Evolutionary conservation across 306 rosid genomes (phyloP), one percentile per base, ranked within the genome.

Genomic region (Acmispon strigosus): DNA sequence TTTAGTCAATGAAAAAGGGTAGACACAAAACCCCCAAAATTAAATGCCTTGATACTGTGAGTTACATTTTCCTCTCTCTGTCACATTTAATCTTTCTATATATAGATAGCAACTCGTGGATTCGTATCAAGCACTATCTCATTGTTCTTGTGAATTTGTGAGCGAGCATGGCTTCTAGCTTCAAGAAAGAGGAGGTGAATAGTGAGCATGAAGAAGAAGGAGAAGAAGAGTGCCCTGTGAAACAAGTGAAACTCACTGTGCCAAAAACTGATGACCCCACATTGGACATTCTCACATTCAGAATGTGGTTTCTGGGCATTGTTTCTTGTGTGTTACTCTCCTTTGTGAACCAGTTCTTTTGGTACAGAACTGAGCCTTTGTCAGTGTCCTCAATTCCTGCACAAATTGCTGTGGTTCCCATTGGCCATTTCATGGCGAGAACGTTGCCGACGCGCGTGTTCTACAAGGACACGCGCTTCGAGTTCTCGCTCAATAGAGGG

Each of bases 351-450:
- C 98, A 92, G 65, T 92, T 92, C 85, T 90, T 90, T n/a, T 92
- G 96, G 96, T 92, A 92, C 73, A 83, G 98, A 51, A 79, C 83
- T 7, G 81, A 88, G 77, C 98, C 98, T 12, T 48, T 92, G 81
- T 24, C n/a, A 4, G 62, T 90, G 14, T 27, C 84, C 13, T 81
- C 98, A 0, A 82, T 90, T 39, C 78, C 92, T 43, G 96, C 91
- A 6, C 98, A 90, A 78, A 92, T 92, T 76, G 98, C 96, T 34
- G 96, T 92, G 20, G 96, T 92, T 60, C 98, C 98, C 0, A 41
- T 92, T 3, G 98, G 96, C 4, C 96, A 86, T 56, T 78, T 90
- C 43, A 84, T 90, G 96, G 98, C 96, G 1, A 81, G 72, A 76
- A 56, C 79, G 0, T 72, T 92, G 62, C 96, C 96, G 0, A 81